Evolutionary conservation across 805 yeast species (phyloP).

Genomic region (Schizosaccharomyces osmophilus): DNA sequence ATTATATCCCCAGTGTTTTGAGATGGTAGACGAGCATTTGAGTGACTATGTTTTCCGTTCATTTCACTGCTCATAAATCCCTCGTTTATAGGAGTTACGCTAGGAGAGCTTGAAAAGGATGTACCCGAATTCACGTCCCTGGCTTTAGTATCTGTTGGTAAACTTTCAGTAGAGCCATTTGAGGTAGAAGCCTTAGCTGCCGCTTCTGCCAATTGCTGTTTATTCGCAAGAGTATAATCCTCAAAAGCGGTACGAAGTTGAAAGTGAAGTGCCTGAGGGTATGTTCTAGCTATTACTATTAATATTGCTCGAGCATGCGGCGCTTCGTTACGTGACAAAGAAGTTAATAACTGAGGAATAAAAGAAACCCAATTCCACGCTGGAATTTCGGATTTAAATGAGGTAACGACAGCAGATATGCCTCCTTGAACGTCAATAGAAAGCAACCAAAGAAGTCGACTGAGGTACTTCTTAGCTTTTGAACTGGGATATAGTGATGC

Average conservation of each 20-base stretch:
- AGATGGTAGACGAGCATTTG: slow-evolving; percentile 49
- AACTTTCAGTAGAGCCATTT: slow-evolving; percentile 11
- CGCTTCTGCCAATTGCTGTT: slow-evolving; percentile 39
- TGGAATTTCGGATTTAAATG: slow-evolving; percentile 85
- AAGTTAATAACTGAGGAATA: slow-evolving; percentile 77
- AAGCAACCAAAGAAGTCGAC: slow-evolving; percentile 79
- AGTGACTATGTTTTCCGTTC: background rate
- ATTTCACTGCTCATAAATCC: too few species aligned
- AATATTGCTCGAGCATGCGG: slow-evolving; percentile 65
- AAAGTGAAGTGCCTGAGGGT: slow-evolving; percentile 93
- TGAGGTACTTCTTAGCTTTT: slow-evolving; percentile 65
- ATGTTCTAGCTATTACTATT: slow-evolving; percentile 79
- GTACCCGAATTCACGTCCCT: too few species aligned
- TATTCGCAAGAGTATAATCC: slow-evolving; percentile 67
- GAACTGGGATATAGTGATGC: slow-evolving; percentile 88
- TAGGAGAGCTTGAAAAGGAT: too few species aligned
- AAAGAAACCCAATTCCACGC: slow-evolving; percentile 98
- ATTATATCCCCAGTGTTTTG: slow-evolving; percentile 78
- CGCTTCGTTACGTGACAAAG: slow-evolving; percentile 80
- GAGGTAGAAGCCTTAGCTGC: slow-evolving; percentile 1
- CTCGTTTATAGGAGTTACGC: too few species aligned
- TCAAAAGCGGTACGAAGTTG: slow-evolving; percentile 87
- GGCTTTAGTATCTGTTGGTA: slow-evolving; percentile 2
- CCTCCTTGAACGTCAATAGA: slow-evolving; percentile 72
- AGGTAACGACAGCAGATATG: slow-evolving; percentile 66